These are phyloP conservation scores for Dicorynia guianensis DNA, from an alignment of 306 rosid genomes.

Conservation along the genomic window DNA sequence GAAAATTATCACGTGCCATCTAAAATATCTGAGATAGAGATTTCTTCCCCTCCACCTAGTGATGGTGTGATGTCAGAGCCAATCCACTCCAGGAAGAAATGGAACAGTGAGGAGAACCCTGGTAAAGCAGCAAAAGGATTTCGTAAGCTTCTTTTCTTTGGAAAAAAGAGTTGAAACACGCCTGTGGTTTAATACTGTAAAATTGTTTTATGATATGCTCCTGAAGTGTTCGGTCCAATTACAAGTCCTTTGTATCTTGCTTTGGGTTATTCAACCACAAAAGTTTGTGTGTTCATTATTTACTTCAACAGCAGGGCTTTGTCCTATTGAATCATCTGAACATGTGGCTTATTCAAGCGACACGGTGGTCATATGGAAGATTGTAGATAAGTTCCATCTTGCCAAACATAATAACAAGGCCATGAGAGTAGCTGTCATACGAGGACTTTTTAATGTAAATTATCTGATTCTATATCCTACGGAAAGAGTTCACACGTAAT, in stretches of 20 bases:
- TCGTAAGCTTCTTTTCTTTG: slow-evolving; percentile 91
- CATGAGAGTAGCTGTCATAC: slow-evolving; percentile 54
- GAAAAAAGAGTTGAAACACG: slow-evolving; percentile 68
- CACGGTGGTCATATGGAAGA: slow-evolving; percentile 49
- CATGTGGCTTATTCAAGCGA: slow-evolving; percentile 41
- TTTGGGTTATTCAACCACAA: slow-evolving; percentile 40
- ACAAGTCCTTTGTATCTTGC: slow-evolving; percentile 19
- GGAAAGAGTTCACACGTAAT: slow-evolving; percentile 38
- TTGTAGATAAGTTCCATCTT: slow-evolving; percentile 43
- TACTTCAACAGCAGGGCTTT: slow-evolving; percentile 32
- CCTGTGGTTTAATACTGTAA: slow-evolving; percentile 41
- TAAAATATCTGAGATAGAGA: slow-evolving; percentile 61
- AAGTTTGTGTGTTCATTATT: slow-evolving; percentile 35
- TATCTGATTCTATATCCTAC: slow-evolving; percentile 45
- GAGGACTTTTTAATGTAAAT: slow-evolving; percentile 49
- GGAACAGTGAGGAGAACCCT: slow-evolving; percentile 81
- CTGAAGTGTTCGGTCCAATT: slow-evolving; percentile 38
- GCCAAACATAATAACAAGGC: slow-evolving; percentile 49
- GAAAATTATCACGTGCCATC: slow-evolving; percentile 43
- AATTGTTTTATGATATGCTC: slow-evolving; percentile 38
- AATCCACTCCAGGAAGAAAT: slow-evolving; percentile 83
- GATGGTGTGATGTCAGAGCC: slow-evolving; percentile 52
- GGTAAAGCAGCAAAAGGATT: slow-evolving; percentile 83
- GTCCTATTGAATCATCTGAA: slow-evolving; percentile 45
- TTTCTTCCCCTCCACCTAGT: slow-evolving; percentile 72